These are phyloP conservation scores for Colletotrichum acutatum DNA, from an alignment of 2,329 filamentous ascomycete species.

Conservation along the genomic window DNA sequence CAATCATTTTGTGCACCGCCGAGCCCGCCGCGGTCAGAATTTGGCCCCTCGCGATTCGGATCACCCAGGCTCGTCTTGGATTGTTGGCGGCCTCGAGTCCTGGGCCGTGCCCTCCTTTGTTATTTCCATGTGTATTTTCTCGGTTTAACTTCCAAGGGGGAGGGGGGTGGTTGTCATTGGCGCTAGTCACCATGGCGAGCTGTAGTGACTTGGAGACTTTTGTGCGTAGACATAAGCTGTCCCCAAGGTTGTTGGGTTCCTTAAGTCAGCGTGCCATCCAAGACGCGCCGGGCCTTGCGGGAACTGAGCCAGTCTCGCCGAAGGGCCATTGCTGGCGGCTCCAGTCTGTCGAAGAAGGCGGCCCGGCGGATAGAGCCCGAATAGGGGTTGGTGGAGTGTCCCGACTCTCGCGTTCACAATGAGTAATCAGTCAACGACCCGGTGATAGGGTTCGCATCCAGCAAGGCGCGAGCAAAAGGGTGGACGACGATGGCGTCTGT, in stretches of 20 bases:
- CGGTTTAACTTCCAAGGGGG: neutral
- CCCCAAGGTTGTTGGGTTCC: neutral
- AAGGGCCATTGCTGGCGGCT: neutral
- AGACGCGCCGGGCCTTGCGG: neutral
- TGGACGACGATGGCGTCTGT: constrained; percentile 7
- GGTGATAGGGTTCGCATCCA: neutral
- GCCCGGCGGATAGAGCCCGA: neutral
- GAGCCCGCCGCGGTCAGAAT: neutral
- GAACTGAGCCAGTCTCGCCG: neutral
- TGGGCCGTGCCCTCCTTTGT: neutral
- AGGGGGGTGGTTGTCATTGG: neutral
- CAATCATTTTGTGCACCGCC: neutral
- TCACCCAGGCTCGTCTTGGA: neutral
- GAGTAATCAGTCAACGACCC: neutral
- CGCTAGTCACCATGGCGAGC: neutral
- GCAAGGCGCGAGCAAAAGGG: neutral
- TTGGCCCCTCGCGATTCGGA: neutral
- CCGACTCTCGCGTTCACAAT: neutral
- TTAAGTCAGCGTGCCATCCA: neutral
- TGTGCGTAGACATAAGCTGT: neutral
- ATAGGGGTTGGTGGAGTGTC: neutral
- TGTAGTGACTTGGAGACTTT: constrained; percentile 5
- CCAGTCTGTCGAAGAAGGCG: neutral
- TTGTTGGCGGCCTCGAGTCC: neutral
- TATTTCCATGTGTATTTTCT: constrained; percentile 6